Base-by-base conservation (phyloP, 306 rosid species). In the Begonia masoniana region DNA sequence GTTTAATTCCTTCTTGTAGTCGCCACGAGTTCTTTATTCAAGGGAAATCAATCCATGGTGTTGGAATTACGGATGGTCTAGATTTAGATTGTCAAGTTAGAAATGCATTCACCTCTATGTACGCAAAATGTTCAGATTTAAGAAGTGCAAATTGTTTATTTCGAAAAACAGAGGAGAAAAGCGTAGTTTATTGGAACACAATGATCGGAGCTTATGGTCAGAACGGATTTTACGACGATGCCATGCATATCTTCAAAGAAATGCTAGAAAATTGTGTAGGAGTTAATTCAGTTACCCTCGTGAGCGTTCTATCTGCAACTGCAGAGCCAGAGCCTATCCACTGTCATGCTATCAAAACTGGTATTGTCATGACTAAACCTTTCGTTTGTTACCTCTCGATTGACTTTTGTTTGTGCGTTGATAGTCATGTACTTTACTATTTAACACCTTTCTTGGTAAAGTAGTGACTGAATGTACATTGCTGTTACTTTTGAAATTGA, bases 161-260 rank as follows among this genome's bases (percentile, higher is more conserved):
- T 64, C 63, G 58, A 23, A 87, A 83, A 68, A 78, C 72, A 59
- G 68, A 1, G 15, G 76, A 72, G 43, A 83, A 68, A 61, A 68
- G 73, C 61, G 78, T 81, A 45, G 84, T 81, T 57, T 78, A 91
- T 51, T 83, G 87, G 96, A 87, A 87, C 65, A 74, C 91, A 56
- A 83, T 87, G 89, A 78, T 87, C 59, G 83, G 83, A 60, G 94
- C 78, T 3, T 78, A 70, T 52, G 76, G 87, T 15, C 79, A 68
- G 67, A 81, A 76, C 66, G 82, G 87, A 26, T 64, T 68, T 68
- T 66, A 31, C 35, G 68, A 60, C 8, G 66, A 74, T 67, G 83
- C 91, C 1, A 57, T 74, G 56, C 12, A 68, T 47, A 60, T 71
- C 62, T 87, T 87, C 58, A 83, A 76, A 70, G 65, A 58, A 43